A percentile compares a stretch with the other conserved stretches of the same genome.
These are phyloP conservation scores for Neocallimastix lanati DNA, from an alignment of 192 early-diverging fungal genomes.

Conservation along the genomic window DNA sequence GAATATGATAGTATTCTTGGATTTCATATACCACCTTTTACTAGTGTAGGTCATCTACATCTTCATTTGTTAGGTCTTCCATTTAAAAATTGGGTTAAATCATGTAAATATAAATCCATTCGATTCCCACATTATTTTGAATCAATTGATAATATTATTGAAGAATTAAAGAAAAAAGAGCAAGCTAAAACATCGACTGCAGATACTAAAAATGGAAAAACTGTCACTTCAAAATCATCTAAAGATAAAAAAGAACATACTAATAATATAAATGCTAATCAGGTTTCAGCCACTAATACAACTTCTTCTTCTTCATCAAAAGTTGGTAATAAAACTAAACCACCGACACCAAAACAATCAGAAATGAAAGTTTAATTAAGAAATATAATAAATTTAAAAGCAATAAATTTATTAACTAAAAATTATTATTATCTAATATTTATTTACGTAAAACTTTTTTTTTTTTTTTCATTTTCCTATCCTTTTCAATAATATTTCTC, in stretches of 20 bases:
- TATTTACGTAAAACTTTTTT: no score
- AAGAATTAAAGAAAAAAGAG: not conserved
- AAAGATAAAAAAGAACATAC: not conserved
- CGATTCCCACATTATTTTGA: not conserved
- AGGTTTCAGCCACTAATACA: no score
- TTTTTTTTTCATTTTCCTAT: no score
- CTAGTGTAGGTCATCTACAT: conserved; percentile 46
- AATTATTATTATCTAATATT: no score
- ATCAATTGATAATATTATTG: not conserved
- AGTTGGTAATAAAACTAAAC: no score
- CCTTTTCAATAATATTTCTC: no score
- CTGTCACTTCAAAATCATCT: not conserved
- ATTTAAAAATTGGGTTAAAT: conserved; percentile 16
- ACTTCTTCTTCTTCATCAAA: no score
- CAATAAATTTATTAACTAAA: no score
- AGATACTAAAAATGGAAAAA: not conserved
- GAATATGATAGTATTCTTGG: conserved; percentile 14
- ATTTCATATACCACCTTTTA: conserved; percentile 57
- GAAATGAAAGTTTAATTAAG: no score
- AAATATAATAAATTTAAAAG: no score
- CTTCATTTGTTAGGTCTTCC: conserved; percentile 38
- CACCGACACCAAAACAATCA: no score
- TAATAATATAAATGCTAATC: no score
- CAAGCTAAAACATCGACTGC: not conserved
- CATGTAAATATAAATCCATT: conserved; percentile 8